These are phyloP conservation scores for Podospora australis DNA, from an alignment of 495 filamentous ascomycete species.

Conservation along the genomic window DNA sequence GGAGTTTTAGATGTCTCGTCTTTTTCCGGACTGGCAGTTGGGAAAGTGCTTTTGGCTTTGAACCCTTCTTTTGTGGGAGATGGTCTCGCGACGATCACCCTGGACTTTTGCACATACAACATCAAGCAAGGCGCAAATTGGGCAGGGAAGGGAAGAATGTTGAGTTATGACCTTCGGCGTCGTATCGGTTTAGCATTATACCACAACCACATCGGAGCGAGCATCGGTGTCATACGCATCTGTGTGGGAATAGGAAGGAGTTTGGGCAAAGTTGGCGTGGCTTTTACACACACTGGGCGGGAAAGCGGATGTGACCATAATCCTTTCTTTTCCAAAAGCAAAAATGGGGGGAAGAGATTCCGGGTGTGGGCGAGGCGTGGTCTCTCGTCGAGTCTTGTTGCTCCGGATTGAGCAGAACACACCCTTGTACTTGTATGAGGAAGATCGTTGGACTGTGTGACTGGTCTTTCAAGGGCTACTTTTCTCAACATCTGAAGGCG, in stretches of 20 bases:
- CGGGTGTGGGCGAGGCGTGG: neutral
- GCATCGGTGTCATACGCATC: neutral
- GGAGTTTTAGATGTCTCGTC: conserved; percentile 15
- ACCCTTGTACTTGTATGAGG: too few species aligned
- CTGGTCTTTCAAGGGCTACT: too few species aligned
- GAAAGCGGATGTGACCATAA: conserved; percentile 1
- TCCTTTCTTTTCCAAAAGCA: neutral
- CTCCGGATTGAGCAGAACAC: neutral
- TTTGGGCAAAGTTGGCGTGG: conserved; percentile 9
- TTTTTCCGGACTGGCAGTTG: conserved; percentile 7
- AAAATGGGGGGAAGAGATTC: neutral
- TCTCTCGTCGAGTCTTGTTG: neutral
- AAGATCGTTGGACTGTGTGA: too few species aligned
- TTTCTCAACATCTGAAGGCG: too few species aligned
- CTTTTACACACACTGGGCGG: neutral
- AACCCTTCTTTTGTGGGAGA: conserved; percentile 17
- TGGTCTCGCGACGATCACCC: conserved; percentile 20
- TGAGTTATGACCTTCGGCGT: conserved; percentile 13
- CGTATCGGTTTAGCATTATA: conserved; percentile 17
- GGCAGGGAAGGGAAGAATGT: conserved; percentile 6
- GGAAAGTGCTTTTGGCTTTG: conserved; percentile 13
- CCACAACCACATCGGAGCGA: conserved; percentile 11
- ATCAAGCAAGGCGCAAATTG: conserved; percentile 18
- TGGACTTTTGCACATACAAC: conserved; percentile 19
- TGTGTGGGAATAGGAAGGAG: conserved; percentile 4